A percentile compares a stretch with the other conserved stretches of the same genome.
These are phyloP conservation scores for Cercis canadensis DNA, from an alignment of 306 rosid genomes.

Conservation along the genomic window DNA sequence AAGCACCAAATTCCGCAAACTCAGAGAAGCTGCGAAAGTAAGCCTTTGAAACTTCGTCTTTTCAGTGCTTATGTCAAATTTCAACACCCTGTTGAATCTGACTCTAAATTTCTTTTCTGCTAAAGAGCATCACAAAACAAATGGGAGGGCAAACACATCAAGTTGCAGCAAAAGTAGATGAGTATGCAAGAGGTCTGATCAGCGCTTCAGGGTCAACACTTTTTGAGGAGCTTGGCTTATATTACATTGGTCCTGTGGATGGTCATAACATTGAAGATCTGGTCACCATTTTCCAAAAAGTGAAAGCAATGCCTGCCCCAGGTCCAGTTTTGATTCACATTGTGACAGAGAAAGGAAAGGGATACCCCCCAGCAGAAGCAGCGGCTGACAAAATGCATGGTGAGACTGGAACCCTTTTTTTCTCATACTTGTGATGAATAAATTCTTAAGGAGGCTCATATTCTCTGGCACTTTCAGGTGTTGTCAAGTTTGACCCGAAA, in stretches of 20 bases:
- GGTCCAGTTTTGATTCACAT: conserved; percentile 93
- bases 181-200: conserved; percentile 73
- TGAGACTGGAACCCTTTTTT: conserved; percentile 36
- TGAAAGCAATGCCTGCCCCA: conserved; percentile 68
- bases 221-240: conserved; percentile 82
- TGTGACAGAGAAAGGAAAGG: conserved; percentile 93
- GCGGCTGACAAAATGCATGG: conserved; percentile 94
- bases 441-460: conserved; percentile 17
- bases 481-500: conserved; percentile 81
- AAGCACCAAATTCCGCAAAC: conserved; percentile 73
- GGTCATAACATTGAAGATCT: conserved; percentile 80
- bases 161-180: conserved; percentile 84
- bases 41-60: neutral
- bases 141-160: conserved; percentile 68
- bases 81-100: conserved; percentile 24
- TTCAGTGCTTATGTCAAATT: conserved; percentile 16
- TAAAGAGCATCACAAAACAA: conserved; percentile 64
- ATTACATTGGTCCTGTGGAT: conserved; percentile 87
- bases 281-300: conserved; percentile 67
- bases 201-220: conserved; percentile 67
- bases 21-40: conserved; percentile 93
- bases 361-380: conserved; percentile 88
- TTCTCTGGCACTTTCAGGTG: conserved; percentile 56
- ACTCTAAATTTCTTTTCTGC: conserved; percentile 36
- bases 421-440: neutral